Percentiles rank a stretch among this genome's conserved stretches.
phyloP scores from a whole-genome alignment of 2,329 filamentous ascomycete genomes.

The Cladosporium cucumerinum region DNA sequence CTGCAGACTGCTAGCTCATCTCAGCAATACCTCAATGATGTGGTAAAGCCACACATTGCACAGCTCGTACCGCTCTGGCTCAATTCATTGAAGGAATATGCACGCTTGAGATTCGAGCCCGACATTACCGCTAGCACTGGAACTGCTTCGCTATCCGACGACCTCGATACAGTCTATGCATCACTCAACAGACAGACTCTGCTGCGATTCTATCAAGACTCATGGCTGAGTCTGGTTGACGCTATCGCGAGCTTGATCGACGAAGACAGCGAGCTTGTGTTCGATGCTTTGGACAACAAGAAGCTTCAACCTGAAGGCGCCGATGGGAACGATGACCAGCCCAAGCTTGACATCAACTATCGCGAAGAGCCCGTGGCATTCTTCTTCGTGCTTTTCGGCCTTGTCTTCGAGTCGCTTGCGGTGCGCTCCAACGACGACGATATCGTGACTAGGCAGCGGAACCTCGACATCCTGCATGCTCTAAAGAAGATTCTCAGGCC shows the following conservation, averaged over 20 bases:
- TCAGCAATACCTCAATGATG: constrained; percentile 82
- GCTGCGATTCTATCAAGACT: constrained; percentile 92
- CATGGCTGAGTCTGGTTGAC: constrained; percentile 94
- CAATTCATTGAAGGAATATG: constrained; percentile 88
- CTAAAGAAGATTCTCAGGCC: constrained; percentile 93
- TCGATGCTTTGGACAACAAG: constrained; percentile 91
- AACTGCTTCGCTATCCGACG: constrained; percentile 69
- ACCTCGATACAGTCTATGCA: constrained; percentile 89
- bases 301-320: constrained; percentile 17
- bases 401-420: constrained; percentile 92
- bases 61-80: constrained; percentile 91
- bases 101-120: constrained; percentile 87
- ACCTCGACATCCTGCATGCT: constrained; percentile 79
- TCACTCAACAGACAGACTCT: constrained; percentile 91
- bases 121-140: constrained; percentile 91
- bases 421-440: constrained; percentile 63
- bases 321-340: constrained; percentile 18
- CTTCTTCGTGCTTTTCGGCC: constrained; percentile 96
- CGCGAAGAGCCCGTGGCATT: constrained; percentile 96
- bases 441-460: constrained; percentile 32
- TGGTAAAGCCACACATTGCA: constrained; percentile 85
- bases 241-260: constrained; percentile 96
- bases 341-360: constrained; percentile 80
- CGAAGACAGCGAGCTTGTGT: constrained; percentile 96
- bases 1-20: constrained; percentile 92